Base-by-base conservation (phyloP, 2,329 filamentous ascomycete species). In the Metarhizium robertsii region DNA sequence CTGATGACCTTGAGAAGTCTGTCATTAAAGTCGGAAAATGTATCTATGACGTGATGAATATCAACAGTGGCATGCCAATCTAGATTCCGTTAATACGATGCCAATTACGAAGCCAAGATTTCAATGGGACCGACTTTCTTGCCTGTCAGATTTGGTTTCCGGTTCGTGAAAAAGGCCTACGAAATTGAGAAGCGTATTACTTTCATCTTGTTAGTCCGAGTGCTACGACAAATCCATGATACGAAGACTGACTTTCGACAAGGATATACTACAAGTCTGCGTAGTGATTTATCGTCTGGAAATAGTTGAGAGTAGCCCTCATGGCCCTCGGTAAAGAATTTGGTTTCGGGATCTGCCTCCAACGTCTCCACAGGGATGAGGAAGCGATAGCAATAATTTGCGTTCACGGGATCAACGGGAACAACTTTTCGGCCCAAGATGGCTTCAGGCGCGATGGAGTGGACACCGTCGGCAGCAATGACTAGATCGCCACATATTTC, bases 401-500 rank as follows among this genome's bases (percentile, higher is more conserved):
- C 65, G 20, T 66, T 55, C 1, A 60, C 52, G 8, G 66, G 64
- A 4, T 63, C 57, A 20, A 66, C 57, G 0, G 66, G 63, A 3
- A 59, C 59, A 53, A 65, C 66, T 20, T 59, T 54, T 40, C 55
- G 52, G 29, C 67, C 68, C 18, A 67, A 53, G 5, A 71, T 59
- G 3, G 58, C 57, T 54, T 68, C 61, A 5, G 63, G 58, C 13
- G 63, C 70, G 7, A 60, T 53, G 14, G 67, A 71, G 52, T 74
- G 73, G 16, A 74, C 62, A 6, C 76, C 76, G 58, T 79, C 75
- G 2, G 75, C 74, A 4, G 70, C 73, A 40, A 78, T 64, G 18
- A 77, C 67, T 2, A 77, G 56, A 56, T 77, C 73, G 20, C 62
- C 66, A 6, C 50, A 50, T 11, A 70, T 57, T 13, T 61, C 57